Evolutionary conservation across 352 stramenopile genomes (phyloP), one percentile per base, ranked within the genome.

Genomic region (Phytopythium sindhum): DNA sequence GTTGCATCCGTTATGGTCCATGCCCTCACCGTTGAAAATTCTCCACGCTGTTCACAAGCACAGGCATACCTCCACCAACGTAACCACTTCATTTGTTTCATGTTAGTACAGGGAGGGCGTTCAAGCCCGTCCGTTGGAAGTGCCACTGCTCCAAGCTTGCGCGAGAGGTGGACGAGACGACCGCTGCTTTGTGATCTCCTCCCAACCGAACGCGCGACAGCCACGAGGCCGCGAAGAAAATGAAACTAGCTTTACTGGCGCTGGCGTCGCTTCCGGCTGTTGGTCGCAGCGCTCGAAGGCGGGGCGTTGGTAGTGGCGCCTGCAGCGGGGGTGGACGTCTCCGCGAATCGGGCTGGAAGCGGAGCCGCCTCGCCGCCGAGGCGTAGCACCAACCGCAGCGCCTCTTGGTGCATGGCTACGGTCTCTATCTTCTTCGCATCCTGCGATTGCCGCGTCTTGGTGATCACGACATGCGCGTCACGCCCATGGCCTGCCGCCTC

Each of bases 401-500:
- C 63, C 35, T 69, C 58, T 26, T 41, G 17, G 33, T 66, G 52
- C 10, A 63, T 56, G 15, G 33, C 59, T 9, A 33, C n/a, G n/a
- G 56, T 52, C 21, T 28, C 14, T 14, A 33, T 39, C 61, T 63
- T 60, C 9, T 60, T 54, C 17, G 44, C 8, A 29, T 68, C 42
- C 26, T 29, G 57, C 21, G 45, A 31, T 24, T 55, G 39, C 12
- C 57, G 66, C 4, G 61, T 68, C 52, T 68, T 72, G 24, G 56
- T 65, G 45, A 68, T 68, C 28, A 60, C 59, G 23, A 68, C 66
- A 48, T 63, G 63, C 39, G 61, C 61, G 24, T 68, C 44, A 0
- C 61, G 61, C 15, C 56, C 56, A 23, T 9, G 62, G 33, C 66
- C 66, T 57, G 58, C 66, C 21, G 63, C 57, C 50, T 21, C 41